Base-by-base conservation (phyloP, 371 early-diverging fungal genomes). In the Vairimorpha ceranae region DNA sequence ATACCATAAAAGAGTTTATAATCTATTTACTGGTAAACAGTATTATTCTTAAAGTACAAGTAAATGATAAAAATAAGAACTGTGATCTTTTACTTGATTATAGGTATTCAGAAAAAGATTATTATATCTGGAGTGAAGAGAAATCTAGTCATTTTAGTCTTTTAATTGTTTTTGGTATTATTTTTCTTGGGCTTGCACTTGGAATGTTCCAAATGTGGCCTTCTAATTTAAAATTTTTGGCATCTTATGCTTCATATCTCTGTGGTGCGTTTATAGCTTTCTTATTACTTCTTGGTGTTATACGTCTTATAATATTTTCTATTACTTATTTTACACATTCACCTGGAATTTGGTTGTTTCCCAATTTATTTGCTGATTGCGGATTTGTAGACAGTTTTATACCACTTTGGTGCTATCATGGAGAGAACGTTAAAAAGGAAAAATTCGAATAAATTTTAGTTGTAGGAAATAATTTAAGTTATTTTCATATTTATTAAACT, bases 181-280 rank as follows among this genome's bases (percentile, higher is more conserved):
- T 96, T 21, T 79, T 86, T 8, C 80, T 90, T 21, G 88, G 90
- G 21, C 86, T 96, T 43, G 89, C 90, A 1, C 90, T 90, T 38
- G 95, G 94, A 43, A 87, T 98, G 88, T 98, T 94, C 88, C 94
- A 94, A 48, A 88, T 97, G 10, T 98, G 96, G 96, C 99, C 99
- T 0, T 80, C 86, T 15, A 80, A 86, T 21, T 82, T 96, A 67
- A 87, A 90, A 46, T 79, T 87, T 54, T 90, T 91, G 6, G 43
- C 43, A 21, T 92, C 92, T 88, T 95, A 95, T 79, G 85, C 94
- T 45, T 88, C 90, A 61, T 88, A 94, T 72, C 75, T 72, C 35
- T 23, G 82, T 10, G 88, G 86, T 51, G 91, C 92, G 19, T 84
- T 96, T 58, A 83, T 97, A 48, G 92, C 91, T 25, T 84, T 93